Conservation (phyloP, 208 protist genomes). For the Trichomonas vaginalis region DNA sequence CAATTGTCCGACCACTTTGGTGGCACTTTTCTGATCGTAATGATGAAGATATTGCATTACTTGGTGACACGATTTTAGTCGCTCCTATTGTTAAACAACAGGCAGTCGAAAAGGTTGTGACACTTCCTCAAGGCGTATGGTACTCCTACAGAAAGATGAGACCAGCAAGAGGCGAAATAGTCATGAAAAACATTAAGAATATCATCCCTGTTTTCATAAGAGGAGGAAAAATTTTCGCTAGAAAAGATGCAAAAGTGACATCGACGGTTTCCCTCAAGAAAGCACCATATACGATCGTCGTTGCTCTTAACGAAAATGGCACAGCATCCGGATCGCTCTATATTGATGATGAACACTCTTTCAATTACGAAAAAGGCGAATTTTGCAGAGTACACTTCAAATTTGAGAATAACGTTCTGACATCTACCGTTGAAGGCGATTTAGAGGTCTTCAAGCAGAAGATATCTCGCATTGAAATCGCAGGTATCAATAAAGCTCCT, state of each 20-base stretch:
- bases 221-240: conserved; percentile 44
- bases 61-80: conserved; percentile 68
- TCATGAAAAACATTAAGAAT: background rate
- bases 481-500: background rate
- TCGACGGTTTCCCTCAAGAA: conserved; percentile 51
- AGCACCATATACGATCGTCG: conserved; percentile 44
- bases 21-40: conserved; percentile 66
- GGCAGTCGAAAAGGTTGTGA: background rate
- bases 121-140: background rate
- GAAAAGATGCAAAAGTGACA: conserved; percentile 64
- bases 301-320: conserved; percentile 27
- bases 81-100: conserved; percentile 47
- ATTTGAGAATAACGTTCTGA: background rate
- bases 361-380: conserved; percentile 19
- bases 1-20: conserved; percentile 70
- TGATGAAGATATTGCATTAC: conserved; percentile 32
- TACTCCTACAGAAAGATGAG: conserved; percentile 49
- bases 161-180: background rate
- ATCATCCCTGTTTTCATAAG: background rate
- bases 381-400: background rate
- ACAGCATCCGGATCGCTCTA: conserved; percentile 22
- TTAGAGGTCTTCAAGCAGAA: background rate
- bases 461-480: background rate
- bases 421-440: background rate
- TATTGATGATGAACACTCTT: conserved; percentile 28